Percentiles rank a stretch among this genome's conserved stretches.
Evolutionary conservation across 306 rosid genomes (phyloP).

Genomic region (Arachis stenosperma): DNA sequence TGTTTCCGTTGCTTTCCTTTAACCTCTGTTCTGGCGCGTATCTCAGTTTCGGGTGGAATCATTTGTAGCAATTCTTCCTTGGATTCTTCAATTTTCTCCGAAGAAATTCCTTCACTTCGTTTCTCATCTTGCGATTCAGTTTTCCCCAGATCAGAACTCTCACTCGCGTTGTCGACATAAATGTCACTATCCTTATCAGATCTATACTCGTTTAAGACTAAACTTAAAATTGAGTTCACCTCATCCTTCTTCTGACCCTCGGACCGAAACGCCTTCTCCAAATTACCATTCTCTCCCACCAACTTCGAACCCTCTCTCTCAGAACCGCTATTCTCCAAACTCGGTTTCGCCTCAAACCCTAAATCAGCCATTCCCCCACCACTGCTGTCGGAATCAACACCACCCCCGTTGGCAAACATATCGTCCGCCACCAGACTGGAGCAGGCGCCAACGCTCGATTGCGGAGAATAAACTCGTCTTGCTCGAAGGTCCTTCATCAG

Average conservation of each 20-base stretch:
- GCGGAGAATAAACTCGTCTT: slow-evolving; percentile 65
- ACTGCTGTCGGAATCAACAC: background rate
- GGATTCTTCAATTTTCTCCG: slow-evolving; percentile 14
- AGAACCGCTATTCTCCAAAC: background rate
- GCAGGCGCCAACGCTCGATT: background rate
- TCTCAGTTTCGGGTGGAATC: slow-evolving; percentile 49
- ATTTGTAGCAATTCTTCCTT: slow-evolving; percentile 31
- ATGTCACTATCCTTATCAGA: background rate
- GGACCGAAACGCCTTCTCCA: background rate
- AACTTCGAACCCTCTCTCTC: slow-evolving; percentile 19
- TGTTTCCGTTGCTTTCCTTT: slow-evolving; percentile 13
- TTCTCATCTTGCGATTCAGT: slow-evolving; percentile 3
- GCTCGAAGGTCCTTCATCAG: slow-evolving; percentile 70
- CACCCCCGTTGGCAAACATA: background rate
- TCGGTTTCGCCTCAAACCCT: slow-evolving; percentile 3
- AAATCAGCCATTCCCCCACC: slow-evolving; percentile 6
- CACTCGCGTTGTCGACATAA: slow-evolving; percentile 4
- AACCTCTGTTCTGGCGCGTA: slow-evolving; percentile 9
- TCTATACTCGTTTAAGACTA: slow-evolving; percentile 12
- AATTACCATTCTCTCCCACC: background rate
- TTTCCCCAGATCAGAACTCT: slow-evolving; percentile 26
- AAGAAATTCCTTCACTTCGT: slow-evolving; percentile 4
- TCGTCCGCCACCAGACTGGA: background rate
- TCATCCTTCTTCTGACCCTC: slow-evolving; percentile 5
- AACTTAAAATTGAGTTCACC: background rate